Conservation (phyloP, 345 rosid genomes). For the Punica granatum region DNA sequence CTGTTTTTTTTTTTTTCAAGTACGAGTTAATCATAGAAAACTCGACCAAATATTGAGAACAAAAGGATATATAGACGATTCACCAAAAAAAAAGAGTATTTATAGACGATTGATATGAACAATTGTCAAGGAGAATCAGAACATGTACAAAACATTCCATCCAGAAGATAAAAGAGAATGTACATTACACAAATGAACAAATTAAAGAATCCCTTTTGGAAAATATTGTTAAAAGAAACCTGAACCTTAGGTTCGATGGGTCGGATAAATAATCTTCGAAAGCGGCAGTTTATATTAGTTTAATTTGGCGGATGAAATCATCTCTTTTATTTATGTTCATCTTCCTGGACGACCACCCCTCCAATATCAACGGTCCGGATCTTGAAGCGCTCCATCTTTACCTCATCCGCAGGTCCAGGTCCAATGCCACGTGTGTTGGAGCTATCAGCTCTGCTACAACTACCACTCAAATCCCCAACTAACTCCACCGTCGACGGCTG, state of each 20-base stretch:
- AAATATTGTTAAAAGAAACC: no score
- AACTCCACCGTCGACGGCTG: neutral
- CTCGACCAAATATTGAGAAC: no score
- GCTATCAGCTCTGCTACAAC: neutral
- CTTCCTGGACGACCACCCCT: neutral
- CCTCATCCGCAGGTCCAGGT: slow-evolving; percentile 7
- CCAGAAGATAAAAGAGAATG: neutral
- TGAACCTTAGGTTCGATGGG: no score
- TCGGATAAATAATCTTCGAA: no score
- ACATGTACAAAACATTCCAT: neutral
- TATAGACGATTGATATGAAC: no score
- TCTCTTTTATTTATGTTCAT: no score
- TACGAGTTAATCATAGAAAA: neutral
- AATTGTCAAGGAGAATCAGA: neutral
- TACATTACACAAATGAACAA: neutral
- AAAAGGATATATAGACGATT: no score
- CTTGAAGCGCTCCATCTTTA: slow-evolving; percentile 27
- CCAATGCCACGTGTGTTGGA: slow-evolving; percentile 8
- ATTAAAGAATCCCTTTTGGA: no score
- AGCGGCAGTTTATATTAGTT: no score
- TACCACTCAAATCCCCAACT: slow-evolving; percentile 4
- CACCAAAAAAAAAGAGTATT: no score
- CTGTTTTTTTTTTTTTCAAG: no score
- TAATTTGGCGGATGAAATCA: no score
- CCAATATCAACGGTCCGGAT: slow-evolving; percentile 17